These are phyloP conservation scores for Eucalyptus pumila DNA, from an alignment of 345 rosid species.

Conservation along the genomic window DNA sequence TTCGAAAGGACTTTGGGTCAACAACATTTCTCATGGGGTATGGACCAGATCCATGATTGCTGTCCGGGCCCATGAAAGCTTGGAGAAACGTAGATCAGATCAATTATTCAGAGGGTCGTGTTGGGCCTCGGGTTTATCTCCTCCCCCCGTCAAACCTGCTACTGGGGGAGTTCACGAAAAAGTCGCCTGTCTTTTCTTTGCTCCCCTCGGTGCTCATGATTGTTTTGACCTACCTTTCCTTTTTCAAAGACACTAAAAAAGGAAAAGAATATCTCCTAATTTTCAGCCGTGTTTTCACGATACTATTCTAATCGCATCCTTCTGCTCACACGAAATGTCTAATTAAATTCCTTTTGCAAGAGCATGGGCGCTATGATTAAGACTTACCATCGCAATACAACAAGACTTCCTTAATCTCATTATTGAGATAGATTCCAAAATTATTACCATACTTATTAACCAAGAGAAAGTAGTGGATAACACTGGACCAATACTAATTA, in stretches of 20 bases:
- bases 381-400: too few relatives aligned
- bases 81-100: neutral
- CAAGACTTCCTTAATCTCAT: too few relatives aligned
- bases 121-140: neutral
- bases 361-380: too few relatives aligned
- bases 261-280: neutral
- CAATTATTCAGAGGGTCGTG: neutral
- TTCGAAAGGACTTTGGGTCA: neutral
- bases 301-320: neutral
- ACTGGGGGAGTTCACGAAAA: neutral
- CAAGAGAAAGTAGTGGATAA: too few relatives aligned
- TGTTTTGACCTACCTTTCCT: neutral
- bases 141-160: neutral
- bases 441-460: too few relatives aligned
- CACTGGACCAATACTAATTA: too few relatives aligned
- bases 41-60: neutral
- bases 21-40: neutral
- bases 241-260: neutral
- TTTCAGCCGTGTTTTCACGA: neutral
- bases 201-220: neutral
- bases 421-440: too few relatives aligned
- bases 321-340: neutral
- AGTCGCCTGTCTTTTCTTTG: neutral
- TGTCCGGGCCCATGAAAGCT: neutral
- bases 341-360: neutral